Percentiles rank a stretch among this genome's conserved stretches.
Evolutionary conservation across 2,329 filamentous ascomycete genomes (phyloP).

Genomic region (Metarhizium anisopliae): DNA sequence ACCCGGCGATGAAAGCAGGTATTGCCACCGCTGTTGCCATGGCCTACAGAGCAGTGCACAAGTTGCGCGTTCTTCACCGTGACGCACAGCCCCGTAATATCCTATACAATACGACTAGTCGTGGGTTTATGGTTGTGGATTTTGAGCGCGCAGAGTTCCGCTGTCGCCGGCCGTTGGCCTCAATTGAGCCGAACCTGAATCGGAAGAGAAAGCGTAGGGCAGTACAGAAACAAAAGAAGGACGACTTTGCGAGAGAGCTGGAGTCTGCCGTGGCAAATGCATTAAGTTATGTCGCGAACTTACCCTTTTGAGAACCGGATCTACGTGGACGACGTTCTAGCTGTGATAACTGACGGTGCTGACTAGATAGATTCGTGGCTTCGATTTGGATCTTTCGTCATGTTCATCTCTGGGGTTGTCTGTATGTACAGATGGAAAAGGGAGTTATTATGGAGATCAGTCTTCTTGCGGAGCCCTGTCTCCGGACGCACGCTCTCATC

Average conservation of each 20-base stretch:
- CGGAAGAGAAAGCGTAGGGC: slow-evolving; percentile 14
- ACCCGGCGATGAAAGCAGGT: background rate
- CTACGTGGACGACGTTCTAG: too few relatives aligned
- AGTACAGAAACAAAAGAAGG: slow-evolving; percentile 8
- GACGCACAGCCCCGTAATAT: slow-evolving; percentile 23
- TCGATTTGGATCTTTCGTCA: too few relatives aligned
- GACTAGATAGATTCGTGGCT: too few relatives aligned
- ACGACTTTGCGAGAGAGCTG: slow-evolving; percentile 10
- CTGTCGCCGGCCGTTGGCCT: slow-evolving; percentile 12
- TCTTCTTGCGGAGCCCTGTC: too few relatives aligned
- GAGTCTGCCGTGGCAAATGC: background rate
- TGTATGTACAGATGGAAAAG: too few relatives aligned
- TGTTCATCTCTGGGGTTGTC: too few relatives aligned
- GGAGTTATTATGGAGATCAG: too few relatives aligned
- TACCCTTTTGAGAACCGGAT: too few relatives aligned
- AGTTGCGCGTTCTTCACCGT: slow-evolving; percentile 15
- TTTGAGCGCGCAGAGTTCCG: slow-evolving; percentile 20
- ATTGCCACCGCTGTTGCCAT: background rate
- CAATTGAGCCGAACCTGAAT: slow-evolving; percentile 10
- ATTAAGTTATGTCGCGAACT: too few relatives aligned
- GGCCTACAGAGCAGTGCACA: slow-evolving; percentile 9
- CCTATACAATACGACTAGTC: slow-evolving; percentile 15
- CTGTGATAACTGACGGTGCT: too few relatives aligned
- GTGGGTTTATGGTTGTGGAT: slow-evolving; percentile 22
- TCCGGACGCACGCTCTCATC: too few relatives aligned